Conservation (phyloP, 352 stramenopile genomes). For the Globisporangium radiosum region DNA sequence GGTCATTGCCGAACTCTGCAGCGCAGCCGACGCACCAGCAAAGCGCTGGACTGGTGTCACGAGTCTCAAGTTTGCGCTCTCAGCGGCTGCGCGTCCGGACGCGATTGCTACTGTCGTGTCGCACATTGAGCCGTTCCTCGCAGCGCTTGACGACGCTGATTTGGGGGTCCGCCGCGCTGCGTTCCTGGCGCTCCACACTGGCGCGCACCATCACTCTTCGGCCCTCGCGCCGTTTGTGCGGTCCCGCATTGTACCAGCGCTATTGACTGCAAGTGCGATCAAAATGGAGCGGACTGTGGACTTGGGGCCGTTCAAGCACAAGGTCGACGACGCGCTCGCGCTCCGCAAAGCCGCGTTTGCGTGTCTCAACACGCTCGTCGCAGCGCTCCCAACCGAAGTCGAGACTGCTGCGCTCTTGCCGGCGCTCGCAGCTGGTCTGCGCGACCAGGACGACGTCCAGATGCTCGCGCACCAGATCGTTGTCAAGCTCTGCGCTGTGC, state of each 20-base stretch:
- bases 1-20: constrained; percentile 80
- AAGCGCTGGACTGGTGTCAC: constrained; percentile 90
- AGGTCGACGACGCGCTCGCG: constrained; percentile 88
- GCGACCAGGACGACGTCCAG: constrained; percentile 95
- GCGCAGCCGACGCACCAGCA: constrained; percentile 32
- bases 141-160: constrained; percentile 93
- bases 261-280: constrained; percentile 89
- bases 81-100: constrained; percentile 24
- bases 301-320: constrained; percentile 98
- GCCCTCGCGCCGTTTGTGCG: constrained; percentile 72
- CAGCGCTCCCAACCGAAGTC: constrained; percentile 89
- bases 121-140: constrained; percentile 87
- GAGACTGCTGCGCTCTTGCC: constrained; percentile 91
- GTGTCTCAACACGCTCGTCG: constrained; percentile 94
- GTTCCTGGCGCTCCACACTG: constrained; percentile 94
- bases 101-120: constrained; percentile 44
- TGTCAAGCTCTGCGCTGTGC: constrained; percentile 88
- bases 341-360: constrained; percentile 90
- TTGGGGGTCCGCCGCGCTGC: constrained; percentile 92
- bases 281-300: constrained; percentile 96
- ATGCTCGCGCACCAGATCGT: constrained; percentile 96
- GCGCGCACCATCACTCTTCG: constrained; percentile 91
- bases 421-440: constrained; percentile 88
- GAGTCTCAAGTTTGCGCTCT: constrained; percentile 88
- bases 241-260: constrained; percentile 85